Conservation (phyloP, 495 filamentous ascomycete species). For the Terfezia boudieri region DNA sequence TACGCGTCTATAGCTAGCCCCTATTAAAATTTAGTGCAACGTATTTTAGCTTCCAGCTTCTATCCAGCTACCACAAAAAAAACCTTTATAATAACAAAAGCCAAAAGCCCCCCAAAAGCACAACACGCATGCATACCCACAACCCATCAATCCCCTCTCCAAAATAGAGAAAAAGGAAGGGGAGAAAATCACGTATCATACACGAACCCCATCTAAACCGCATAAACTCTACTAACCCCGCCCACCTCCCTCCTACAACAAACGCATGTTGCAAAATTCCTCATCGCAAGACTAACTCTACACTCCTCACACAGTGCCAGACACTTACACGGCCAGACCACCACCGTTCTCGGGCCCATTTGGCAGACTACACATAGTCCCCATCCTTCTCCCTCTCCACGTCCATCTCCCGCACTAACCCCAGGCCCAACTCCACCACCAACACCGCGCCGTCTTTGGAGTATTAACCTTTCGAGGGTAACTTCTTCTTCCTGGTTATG, state of each 20-base stretch:
- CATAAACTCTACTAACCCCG: constrained; percentile 75
- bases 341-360: constrained; percentile 59
- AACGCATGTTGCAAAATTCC: constrained; percentile 87
- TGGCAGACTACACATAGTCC: constrained; percentile 90
- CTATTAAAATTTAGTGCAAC: no score
- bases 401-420: constrained; percentile 44
- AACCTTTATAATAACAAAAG: not conserved
- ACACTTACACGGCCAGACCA: constrained; percentile 93
- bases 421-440: constrained; percentile 1
- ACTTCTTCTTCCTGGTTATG: constrained; percentile 53
- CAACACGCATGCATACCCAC: not conserved
- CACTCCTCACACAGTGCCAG: constrained; percentile 89
- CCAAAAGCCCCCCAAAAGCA: not conserved
- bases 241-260: constrained; percentile 72
- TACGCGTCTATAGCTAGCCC: no score
- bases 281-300: constrained; percentile 77
- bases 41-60: no score
- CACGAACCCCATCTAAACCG: constrained; percentile 27
- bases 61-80: not conserved
- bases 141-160: not conserved
- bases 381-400: constrained; percentile 42
- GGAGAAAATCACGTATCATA: no score
- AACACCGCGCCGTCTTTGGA: constrained; percentile 20
- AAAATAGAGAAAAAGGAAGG: no score
- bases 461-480: constrained; percentile 61